Evolutionary conservation across 2,329 filamentous ascomycete species (phyloP), one percentile per base, ranked within the genome.

Genomic region (Microascus cirrosus): DNA sequence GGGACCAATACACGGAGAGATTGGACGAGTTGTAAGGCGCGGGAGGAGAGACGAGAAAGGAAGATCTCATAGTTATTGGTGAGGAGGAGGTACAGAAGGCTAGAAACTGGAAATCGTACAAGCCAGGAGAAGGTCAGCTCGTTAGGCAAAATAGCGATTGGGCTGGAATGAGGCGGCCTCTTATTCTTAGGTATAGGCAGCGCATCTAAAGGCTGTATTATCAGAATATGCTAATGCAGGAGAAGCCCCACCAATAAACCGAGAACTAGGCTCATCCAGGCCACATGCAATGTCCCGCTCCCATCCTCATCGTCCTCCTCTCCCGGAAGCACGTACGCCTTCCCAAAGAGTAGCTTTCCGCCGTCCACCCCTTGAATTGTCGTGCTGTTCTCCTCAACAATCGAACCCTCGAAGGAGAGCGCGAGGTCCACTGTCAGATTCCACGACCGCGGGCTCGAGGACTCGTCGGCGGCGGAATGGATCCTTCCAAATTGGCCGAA

Each of bases 301-400:
- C 12, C 42, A 48, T 22, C 20, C 8, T 48, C 42, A 3, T 48
- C 42, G 42, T 48, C 42, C 5, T 22, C 42, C 42, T 22, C 42
- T 3, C 15, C 42, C 20, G 42, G 42, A 12, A 18, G 12, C 42
- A 20, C 42, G 22, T 48, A 48, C 2, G 10, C 2, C 20, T 2
- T 20, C 8, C 42, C 42, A 48, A 48, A 48, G 42, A 48, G 10
- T 8, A 48, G 42, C 42, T 48, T 48, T 20, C 42, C 42, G 4
- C n/a, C 42, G 4, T 48, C 42, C 42, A 48, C 22, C 20, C 42
- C 42, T 8, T 22, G 18, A 3, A 48, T 48, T 2, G 51, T 52
- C 2, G 61, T 62, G 28, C 61, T 62, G 22, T 62, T 62, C 55
- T 61, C 61, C 3, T 56, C 54, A 18, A 61, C 61, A 15, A 62